Base-by-base conservation (phyloP, 164 flowering plant genomes). In the Malania oleifera region DNA sequence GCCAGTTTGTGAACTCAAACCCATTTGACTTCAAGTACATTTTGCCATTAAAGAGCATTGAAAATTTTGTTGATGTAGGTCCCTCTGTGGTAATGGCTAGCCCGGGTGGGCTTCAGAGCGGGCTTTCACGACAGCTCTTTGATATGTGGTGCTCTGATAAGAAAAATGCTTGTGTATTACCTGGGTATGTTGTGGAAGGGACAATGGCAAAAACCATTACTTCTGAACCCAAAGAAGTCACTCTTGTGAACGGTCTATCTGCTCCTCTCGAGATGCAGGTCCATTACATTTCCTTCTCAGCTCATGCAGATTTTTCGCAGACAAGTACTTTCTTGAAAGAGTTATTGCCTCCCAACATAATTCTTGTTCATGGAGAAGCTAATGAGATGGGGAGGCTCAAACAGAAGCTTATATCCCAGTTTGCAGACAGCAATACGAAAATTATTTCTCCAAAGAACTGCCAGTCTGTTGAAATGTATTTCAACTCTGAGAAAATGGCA, bases 71-170 rank as follows among this genome's bases (percentile, higher is more conserved):
- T 39, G 99, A 93, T 67, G 85, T 86, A 2, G 97, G 96, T 17
- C 99, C 97, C 1, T 91, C 91, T 1, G 99, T 93, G 43, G 99
- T 93, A 67, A 90, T 93, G 97, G 99, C 99, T 17, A 90, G 91
- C 60, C 99, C 96, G 1, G 63, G 91, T 71, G 84, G 93, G 0
- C 86, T 93, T 41, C 97, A 93, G 64, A 90, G 97, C 61, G 99
- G 99, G 23, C 52, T 93, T 37, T 93, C 99, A 14, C 60, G 99
- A 40, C 97, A 93, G 64, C 75, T 93, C 17, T 93, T 93, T 65
- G 99, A 93, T 50, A 82, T 64, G 71, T 93, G 99, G 99, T 93
- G 99, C 62, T 61, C 89, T 29, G 97, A 93, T 54, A 83, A 81
- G 85, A 90, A 80, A 76, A 93, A 93, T 70, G 82, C 97, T 27